These are phyloP conservation scores for Xylaria cubensis DNA, from an alignment of 495 filamentous ascomycete genomes.

Conservation along the genomic window DNA sequence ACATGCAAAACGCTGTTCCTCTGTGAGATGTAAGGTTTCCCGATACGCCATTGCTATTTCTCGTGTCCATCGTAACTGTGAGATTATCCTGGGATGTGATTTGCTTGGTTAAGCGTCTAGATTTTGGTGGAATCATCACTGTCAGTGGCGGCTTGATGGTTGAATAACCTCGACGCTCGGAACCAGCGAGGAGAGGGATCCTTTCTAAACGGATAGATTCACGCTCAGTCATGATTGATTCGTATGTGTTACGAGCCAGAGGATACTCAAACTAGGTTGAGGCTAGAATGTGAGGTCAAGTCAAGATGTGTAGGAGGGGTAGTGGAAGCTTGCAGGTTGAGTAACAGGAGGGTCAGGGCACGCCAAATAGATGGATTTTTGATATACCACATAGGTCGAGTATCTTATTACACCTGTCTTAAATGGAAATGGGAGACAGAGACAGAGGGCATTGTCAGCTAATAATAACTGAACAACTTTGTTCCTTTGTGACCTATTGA, in stretches of 20 bases:
- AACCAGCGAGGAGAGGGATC: conserved; percentile 26
- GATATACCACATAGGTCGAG: neutral
- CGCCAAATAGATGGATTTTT: neutral
- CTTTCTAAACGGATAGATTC: neutral
- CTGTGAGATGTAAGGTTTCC: neutral
- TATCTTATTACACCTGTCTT: neutral
- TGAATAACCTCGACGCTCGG: conserved; percentile 18
- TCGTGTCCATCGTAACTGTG: conserved; percentile 23
- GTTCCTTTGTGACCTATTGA: neutral
- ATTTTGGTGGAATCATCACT: neutral
- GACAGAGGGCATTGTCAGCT: conserved; percentile 1
- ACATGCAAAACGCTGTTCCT: conserved; percentile 23
- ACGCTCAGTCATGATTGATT: neutral
- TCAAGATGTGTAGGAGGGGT: neutral
- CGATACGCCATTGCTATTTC: neutral
- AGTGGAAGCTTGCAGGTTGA: neutral
- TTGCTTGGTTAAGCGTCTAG: neutral
- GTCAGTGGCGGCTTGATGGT: conserved; percentile 21
- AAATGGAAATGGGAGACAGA: neutral
- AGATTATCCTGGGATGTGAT: conserved; percentile 6
- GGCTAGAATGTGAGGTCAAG: neutral
- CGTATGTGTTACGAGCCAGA: too few species aligned
- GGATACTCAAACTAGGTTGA: neutral
- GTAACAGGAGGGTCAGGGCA: neutral
- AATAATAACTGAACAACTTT: neutral